These are phyloP conservation scores for Ceratocystis destructans DNA, from an alignment of 2,329 filamentous ascomycete species.

Conservation along the genomic window DNA sequence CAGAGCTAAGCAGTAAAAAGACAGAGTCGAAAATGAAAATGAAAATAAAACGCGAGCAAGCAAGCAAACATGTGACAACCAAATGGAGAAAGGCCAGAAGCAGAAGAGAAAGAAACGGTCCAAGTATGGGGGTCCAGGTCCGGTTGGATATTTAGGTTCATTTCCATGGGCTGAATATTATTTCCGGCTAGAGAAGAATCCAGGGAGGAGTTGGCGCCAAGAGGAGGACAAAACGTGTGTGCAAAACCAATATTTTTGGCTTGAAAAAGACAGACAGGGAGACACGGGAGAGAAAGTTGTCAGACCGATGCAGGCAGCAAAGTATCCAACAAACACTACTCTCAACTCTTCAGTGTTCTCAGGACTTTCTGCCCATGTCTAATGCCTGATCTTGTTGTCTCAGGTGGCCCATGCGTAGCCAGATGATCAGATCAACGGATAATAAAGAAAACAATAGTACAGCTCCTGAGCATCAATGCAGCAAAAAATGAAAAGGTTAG, in stretches of 20 bases:
- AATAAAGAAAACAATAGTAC: neutral
- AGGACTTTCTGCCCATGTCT: neutral
- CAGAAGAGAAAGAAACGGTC: neutral
- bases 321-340: neutral
- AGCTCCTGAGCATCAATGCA: neutral
- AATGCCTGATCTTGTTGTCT: neutral
- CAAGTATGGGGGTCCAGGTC: neutral
- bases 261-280: neutral
- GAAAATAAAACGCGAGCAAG: neutral
- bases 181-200: neutral
- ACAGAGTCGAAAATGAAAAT: neutral
- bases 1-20: neutral
- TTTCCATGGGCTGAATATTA: neutral
- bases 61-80: neutral
- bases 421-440: neutral
- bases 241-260: neutral
- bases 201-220: constrained; percentile 1
- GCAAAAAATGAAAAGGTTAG: neutral
- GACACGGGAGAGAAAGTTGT: no score
- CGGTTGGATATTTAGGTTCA: neutral
- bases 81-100: neutral
- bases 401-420: neutral
- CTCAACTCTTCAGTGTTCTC: neutral
- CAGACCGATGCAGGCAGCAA: neutral
- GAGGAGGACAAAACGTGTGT: neutral